Evolutionary conservation across 768 basidiomycete genomes (phyloP).

Genomic region (Mycena alexandri): DNA sequence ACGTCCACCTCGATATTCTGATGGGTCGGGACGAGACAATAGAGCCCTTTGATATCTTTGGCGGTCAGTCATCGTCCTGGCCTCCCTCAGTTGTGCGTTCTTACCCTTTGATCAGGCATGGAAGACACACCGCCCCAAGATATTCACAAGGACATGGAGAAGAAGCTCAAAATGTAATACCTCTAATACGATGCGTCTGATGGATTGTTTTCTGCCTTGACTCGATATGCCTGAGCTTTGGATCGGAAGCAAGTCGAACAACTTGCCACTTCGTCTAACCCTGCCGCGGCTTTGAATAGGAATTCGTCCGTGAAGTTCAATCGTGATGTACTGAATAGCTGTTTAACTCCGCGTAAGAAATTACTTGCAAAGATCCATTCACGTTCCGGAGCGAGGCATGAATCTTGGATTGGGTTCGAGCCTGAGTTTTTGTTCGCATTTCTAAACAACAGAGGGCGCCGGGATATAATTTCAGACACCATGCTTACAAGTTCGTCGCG

Average conservation of each 20-base stretch:
- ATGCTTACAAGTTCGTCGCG: no score
- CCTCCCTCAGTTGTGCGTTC: constrained; percentile 7
- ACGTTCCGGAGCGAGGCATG: no score
- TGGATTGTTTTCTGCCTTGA: neutral
- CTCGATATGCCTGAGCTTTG: neutral
- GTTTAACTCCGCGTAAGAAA: no score
- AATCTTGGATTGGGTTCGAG: no score
- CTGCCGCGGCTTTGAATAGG: neutral
- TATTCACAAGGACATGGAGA: constrained; percentile 78
- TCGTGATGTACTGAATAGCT: no score
- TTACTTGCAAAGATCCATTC: no score
- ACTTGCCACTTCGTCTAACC: no score
- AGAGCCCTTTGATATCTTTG: constrained; percentile 84
- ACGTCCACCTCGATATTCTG: constrained; percentile 92
- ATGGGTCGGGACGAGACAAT: constrained; percentile 93
- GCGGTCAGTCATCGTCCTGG: constrained; percentile 59
- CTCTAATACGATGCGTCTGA: constrained; percentile 10
- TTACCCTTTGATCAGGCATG: constrained; percentile 57
- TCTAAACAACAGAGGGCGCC: no score
- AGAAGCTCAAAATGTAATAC: constrained; percentile 62
- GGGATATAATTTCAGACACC: no score
- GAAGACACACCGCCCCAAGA: constrained; percentile 64
- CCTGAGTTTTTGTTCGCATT: no score
- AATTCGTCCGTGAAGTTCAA: no score
- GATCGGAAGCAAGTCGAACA: neutral